Evolutionary conservation across 2,329 filamentous ascomycete genomes (phyloP).

Genomic region (Teratosphaeria pseudoeucalypti): DNA sequence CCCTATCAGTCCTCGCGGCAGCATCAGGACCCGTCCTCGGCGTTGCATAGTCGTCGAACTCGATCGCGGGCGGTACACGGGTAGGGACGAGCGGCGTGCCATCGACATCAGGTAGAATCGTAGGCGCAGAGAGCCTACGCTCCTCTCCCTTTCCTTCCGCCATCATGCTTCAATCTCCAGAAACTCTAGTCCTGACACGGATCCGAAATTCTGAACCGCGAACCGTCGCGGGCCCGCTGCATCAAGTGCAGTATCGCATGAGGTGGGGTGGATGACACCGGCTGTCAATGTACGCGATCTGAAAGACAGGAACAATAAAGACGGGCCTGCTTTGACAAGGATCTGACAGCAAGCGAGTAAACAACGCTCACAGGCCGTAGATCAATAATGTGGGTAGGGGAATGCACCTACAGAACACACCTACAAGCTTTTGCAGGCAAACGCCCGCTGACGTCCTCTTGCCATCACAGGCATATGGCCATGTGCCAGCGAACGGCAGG

Average conservation of each 20-base stretch:
- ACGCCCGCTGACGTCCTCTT: not conserved
- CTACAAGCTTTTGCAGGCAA: not conserved
- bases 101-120: not conserved
- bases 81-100: not conserved
- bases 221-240: not conserved
- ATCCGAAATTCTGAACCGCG: not conserved
- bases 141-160: not conserved
- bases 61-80: not conserved
- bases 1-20: not conserved
- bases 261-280: not conserved
- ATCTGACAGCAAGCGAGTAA: not conserved
- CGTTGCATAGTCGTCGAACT: not conserved
- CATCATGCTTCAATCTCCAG: not conserved
- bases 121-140: not conserved
- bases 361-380: not conserved
- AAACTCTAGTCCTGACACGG: not conserved
- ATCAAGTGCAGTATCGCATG: not conserved
- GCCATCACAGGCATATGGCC: not conserved
- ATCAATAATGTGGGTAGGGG: not conserved
- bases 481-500: not conserved
- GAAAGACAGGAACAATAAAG: not conserved
- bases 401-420: not conserved
- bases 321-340: not conserved
- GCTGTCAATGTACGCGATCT: not conserved
- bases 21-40: not conserved